Evolutionary conservation across 345 rosid genomes (phyloP), one percentile per base, ranked within the genome.

Genomic region (Eucalyptus viminalis): DNA sequence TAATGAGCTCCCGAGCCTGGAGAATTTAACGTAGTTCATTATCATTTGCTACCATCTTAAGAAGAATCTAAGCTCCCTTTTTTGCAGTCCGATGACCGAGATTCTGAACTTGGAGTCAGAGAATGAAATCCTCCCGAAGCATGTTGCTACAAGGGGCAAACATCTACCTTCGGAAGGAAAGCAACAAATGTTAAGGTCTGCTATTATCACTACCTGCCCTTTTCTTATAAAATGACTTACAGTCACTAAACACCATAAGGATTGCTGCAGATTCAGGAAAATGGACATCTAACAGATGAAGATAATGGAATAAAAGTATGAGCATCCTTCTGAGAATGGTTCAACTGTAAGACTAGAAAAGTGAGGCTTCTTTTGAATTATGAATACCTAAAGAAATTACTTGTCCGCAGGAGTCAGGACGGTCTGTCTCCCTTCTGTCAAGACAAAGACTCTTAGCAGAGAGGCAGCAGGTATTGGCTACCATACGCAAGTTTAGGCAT

Each of bases 381-480:
- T 69, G 80, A 69, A 69, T 4, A 69, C 80, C 80, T 72, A 31
- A 72, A 34, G 3, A 5, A 34, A 15, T 72, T 72, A 34, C 44
- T 72, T 72, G 81, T 2, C 44, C 2, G 25, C 81, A 72, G 81
- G 81, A 72, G 44, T 72, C 8, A 72, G 81, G 44, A 72, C 81
- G 0, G 14, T 34, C 40, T 34, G 25, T 34, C 25, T 72, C 81
- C 8, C 81, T 72, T 72, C 81, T 34, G 44, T 72, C 81, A 34
- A 72, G 44, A 88, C 99, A 97, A 92, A 98, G 97, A 90, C 91
- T 93, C 89, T 97, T 98, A 37, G 94, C 96, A 89, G 99, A 97
- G 92, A 98, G 92, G 94, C 99, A 98, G 94, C 99, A 96, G 99
- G 99, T 95, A 72, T 34, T 72, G 3, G 81, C 24, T 34, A 72